These are phyloP conservation scores for Aspergillus sparsus DNA, from an alignment of 495 filamentous ascomycete species.

Conservation along the genomic window DNA sequence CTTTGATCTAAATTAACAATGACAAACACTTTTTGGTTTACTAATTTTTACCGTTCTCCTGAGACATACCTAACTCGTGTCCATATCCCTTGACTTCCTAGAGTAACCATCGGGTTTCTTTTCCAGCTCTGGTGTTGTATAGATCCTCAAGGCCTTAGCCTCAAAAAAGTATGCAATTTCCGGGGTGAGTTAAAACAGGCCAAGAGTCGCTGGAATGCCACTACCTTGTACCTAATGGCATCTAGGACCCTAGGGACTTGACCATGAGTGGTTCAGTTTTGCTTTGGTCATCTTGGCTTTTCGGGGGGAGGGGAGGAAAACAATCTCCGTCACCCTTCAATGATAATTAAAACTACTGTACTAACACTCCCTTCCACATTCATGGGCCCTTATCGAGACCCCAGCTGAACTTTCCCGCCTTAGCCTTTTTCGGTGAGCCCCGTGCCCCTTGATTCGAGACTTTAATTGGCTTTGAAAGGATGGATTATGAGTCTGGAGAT, in stretches of 20 bases:
- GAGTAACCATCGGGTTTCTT: neutral
- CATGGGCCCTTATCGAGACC: too few species aligned
- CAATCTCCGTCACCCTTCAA: too few species aligned
- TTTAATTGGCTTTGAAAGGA: constrained; percentile 15
- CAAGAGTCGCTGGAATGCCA: constrained; percentile 10
- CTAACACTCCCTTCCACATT: too few species aligned
- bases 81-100: neutral
- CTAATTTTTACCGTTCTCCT: too few species aligned
- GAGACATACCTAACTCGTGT: neutral
- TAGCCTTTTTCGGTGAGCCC: constrained; percentile 13
- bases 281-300: too few species aligned
- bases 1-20: too few species aligned
- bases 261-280: too few species aligned
- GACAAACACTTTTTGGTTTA: too few species aligned
- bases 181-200: neutral
- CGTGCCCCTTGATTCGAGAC: constrained; percentile 17
- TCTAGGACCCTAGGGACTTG: too few species aligned
- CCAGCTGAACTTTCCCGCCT: neutral
- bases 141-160: neutral
- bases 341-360: too few species aligned
- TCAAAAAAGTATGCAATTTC: neutral
- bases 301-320: too few species aligned
- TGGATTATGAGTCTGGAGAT: neutral
- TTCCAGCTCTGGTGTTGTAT: neutral
- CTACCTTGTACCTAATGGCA: neutral